Percentiles rank a stretch among this genome's conserved stretches.
Evolutionary conservation across 768 basidiomycete species (phyloP).

Genomic region (Panellus pusillus): DNA sequence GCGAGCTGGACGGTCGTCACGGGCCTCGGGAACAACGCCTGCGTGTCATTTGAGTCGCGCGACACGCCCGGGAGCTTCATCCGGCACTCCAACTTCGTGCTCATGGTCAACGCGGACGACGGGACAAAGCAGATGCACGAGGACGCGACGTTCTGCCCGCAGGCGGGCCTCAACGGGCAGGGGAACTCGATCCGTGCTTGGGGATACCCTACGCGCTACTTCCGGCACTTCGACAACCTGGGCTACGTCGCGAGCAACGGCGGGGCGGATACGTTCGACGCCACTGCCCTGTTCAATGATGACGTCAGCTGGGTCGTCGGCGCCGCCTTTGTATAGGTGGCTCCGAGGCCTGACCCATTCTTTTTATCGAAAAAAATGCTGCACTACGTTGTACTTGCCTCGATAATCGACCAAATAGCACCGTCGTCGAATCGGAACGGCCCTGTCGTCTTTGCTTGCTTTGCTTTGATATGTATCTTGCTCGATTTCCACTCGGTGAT

Average conservation of each 20-base stretch:
- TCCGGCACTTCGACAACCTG: conserved; percentile 7
- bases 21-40: conserved; percentile 3
- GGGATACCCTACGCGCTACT: conserved; percentile 9
- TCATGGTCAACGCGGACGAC: conserved; percentile 5
- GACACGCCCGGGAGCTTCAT: conserved; percentile 8
- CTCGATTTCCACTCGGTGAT: no score
- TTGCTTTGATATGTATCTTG: no score
- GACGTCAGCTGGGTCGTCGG: conserved; percentile 4
- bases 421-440: no score
- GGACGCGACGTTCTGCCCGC: conserved; percentile 16
- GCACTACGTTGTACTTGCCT: no score
- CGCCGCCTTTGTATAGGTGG: conserved; percentile 3
- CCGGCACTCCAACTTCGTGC: conserved; percentile 2
- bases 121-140: conserved; percentile 11
- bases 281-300: conserved; percentile 4
- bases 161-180: conserved; percentile 4
- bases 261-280: conserved; percentile 3
- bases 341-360: no score
- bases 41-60: conserved; percentile 7
- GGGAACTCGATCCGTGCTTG: conserved; percentile 15
- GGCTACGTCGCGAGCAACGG: conserved; percentile 7
- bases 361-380: no score
- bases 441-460: no score
- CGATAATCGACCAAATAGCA: no score
- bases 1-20: conserved; percentile 6